Conservation (phyloP, 2,329 filamentous ascomycete genomes). For the Mycosphaerella sp. region DNA sequence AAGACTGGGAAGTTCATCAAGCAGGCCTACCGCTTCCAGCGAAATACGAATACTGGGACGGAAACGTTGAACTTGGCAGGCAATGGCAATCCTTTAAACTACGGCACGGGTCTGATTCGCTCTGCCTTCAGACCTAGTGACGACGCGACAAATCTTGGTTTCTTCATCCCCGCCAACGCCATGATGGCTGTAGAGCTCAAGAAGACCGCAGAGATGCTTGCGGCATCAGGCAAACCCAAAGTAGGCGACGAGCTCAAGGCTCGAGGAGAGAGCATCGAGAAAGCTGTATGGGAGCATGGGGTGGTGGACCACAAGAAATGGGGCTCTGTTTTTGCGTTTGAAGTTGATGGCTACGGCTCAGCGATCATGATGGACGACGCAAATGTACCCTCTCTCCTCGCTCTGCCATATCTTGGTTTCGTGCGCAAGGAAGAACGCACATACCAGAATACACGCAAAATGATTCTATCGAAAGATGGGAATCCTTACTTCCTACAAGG, state of each 20-base stretch:
- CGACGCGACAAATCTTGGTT: slow-evolving; percentile 88
- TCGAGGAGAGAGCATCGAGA: slow-evolving; percentile 60
- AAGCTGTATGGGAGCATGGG: slow-evolving; percentile 79
- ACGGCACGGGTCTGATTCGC: slow-evolving; percentile 75
- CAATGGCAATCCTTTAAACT: slow-evolving; percentile 84
- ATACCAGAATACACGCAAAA: slow-evolving; percentile 83
- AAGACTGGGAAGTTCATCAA: slow-evolving; percentile 57
- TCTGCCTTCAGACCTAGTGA: slow-evolving; percentile 94
- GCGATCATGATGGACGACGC: slow-evolving; percentile 83
- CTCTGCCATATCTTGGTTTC: slow-evolving; percentile 74
- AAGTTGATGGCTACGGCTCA: slow-evolving; percentile 81
- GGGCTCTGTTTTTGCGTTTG: slow-evolving; percentile 76
- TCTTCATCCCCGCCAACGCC: slow-evolving; percentile 91
- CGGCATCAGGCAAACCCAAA: slow-evolving; percentile 50
- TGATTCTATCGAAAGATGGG: slow-evolving; percentile 65
- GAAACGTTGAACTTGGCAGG: slow-evolving; percentile 81
- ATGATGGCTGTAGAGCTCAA: slow-evolving; percentile 90
- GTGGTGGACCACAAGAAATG: slow-evolving; percentile 69
- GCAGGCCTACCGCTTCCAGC: slow-evolving; percentile 84
- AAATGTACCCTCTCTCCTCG: slow-evolving; percentile 75
- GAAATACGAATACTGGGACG: slow-evolving; percentile 72
- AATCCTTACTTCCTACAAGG: slow-evolving; percentile 89
- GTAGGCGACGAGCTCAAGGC: slow-evolving; percentile 47
- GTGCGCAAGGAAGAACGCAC: slow-evolving; percentile 57
- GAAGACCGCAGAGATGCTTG: slow-evolving; percentile 65